Evolutionary conservation across 2,329 filamentous ascomycete species (phyloP), one percentile per base, ranked within the genome.

Genomic region (Chaetomium strumarium): DNA sequence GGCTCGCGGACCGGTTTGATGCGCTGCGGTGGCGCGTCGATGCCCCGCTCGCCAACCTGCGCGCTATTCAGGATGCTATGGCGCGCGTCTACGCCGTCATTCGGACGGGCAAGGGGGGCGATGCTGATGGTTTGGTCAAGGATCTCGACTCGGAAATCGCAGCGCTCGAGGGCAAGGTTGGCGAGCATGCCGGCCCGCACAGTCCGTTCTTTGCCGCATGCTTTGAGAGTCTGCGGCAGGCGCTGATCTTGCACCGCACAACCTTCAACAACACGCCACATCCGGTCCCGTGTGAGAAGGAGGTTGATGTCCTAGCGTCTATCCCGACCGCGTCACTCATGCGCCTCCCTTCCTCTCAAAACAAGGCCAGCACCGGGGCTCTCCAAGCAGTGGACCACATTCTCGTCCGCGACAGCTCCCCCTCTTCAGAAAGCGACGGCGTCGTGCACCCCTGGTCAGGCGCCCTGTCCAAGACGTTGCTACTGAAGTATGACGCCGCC

Each of bases 1-100:
- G 70, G 11, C 70, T 87, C 5, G 81, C 80, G 1, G 66, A 66
- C 2, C 73, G 80, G 46, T 86, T 87, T 52, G 84, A 87, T 64
- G 65, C 70, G 31, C 66, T 85, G 29, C 75, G 78, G 58, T 84
- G 80, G 82, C 81, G 75, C 60, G 74, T 76, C 2, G 70, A 74
- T 19, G 75, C 76, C 11, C 72, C 75, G 2, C 70, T 83, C 8
- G 47, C 67, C 1, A 79, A 80, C 29, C 68, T 85, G 11, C 70
- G 74, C 7, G 75, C 73, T 41, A 75, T 82, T 17, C 77, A 78
- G 63, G 67, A 68, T 13, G 78, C 80, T 0, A 71, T 86, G 16
- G 72, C 77, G 16, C 73, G 77, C 50, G 78, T 78, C 2, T 84
- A 84, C 53, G 68, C 70, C 14, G 70, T 82, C n/a, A 69, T 84